Conservation (phyloP, 73 alveolate species). For the Breviolum minutum region DNA sequence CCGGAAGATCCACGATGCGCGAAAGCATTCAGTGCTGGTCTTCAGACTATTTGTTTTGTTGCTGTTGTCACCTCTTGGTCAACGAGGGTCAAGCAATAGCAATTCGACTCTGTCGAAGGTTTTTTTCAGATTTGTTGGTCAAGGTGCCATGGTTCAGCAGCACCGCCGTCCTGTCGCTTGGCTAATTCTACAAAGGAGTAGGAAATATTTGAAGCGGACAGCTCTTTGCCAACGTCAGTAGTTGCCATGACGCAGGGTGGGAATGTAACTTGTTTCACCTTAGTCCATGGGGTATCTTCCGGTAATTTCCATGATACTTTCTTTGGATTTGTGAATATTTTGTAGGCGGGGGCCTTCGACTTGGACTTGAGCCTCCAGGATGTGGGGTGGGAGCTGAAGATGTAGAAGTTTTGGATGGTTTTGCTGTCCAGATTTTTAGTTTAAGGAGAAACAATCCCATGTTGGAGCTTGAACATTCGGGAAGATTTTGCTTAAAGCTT, state of each 20-base stretch:
- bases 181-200: too few relatives aligned
- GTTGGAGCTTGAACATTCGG: too few relatives aligned
- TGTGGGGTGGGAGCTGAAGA: neutral
- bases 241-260: too few relatives aligned
- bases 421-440: neutral
- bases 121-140: neutral
- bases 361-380: conserved; percentile 38
- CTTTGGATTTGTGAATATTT: too few relatives aligned
- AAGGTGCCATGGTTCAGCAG: conserved; percentile 50
- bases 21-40: conserved; percentile 5
- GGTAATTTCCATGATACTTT: too few relatives aligned
- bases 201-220: too few relatives aligned
- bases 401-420: neutral
- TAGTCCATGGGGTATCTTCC: too few relatives aligned
- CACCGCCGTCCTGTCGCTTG: conserved; percentile 31
- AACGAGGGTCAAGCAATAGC: neutral
- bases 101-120: neutral
- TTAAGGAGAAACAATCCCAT: too few relatives aligned
- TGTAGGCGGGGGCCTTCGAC: conserved; percentile 17
- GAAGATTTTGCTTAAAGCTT: too few relatives aligned
- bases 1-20: conserved; percentile 43
- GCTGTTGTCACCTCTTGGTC: neutral
- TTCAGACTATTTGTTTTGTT: neutral
- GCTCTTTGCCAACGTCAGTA: too few relatives aligned
- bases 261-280: too few relatives aligned